Evolutionary conservation across 2,329 filamentous ascomycete species (phyloP).

Genomic region (Chalara sp.): DNA sequence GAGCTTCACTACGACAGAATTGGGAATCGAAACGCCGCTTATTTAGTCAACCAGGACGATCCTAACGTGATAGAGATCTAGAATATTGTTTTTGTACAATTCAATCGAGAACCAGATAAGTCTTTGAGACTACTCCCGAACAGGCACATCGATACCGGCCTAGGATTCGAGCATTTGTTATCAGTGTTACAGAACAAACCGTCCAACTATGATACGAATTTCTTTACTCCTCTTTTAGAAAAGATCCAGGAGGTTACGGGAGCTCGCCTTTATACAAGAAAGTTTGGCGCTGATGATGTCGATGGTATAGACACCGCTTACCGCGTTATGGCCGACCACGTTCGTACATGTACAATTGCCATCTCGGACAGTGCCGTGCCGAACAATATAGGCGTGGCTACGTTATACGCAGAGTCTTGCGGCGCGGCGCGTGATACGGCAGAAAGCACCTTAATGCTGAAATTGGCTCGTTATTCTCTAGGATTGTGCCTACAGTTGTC

Average conservation of each 20-base stretch:
- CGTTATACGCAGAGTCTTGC: conserved; percentile 85
- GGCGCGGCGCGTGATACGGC: conserved; percentile 86
- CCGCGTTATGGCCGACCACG: conserved; percentile 90
- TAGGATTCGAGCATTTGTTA: conserved; percentile 93
- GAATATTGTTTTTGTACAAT: conserved; percentile 99
- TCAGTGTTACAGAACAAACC: conserved; percentile 83
- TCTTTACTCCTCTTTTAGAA: conserved; percentile 85
- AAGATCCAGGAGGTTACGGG: conserved; percentile 82
- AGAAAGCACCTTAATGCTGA: conserved; percentile 93
- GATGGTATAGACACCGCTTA: conserved; percentile 96
- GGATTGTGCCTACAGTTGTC: conserved; percentile 82
- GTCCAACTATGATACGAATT: conserved; percentile 96
- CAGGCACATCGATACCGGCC: conserved; percentile 93
- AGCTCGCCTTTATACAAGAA: conserved; percentile 76
- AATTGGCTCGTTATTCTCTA: conserved; percentile 92
- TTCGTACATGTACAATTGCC: conserved; percentile 82
- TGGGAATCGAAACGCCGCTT: conserved; percentile 81
- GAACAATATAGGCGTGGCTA: conserved; percentile 92
- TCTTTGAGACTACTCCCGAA: conserved; percentile 79
- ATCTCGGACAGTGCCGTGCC: conserved; percentile 90
- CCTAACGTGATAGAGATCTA: conserved; percentile 96
- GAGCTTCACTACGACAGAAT: conserved; percentile 97
- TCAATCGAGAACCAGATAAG: conserved; percentile 83
- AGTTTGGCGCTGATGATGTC: conserved; percentile 81
- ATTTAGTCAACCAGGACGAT: conserved; percentile 91